Percentiles rank a stretch among this genome's conserved stretches.
phyloP scores from a whole-genome alignment of 345 rosid species.

The Camelina laxa region DNA sequence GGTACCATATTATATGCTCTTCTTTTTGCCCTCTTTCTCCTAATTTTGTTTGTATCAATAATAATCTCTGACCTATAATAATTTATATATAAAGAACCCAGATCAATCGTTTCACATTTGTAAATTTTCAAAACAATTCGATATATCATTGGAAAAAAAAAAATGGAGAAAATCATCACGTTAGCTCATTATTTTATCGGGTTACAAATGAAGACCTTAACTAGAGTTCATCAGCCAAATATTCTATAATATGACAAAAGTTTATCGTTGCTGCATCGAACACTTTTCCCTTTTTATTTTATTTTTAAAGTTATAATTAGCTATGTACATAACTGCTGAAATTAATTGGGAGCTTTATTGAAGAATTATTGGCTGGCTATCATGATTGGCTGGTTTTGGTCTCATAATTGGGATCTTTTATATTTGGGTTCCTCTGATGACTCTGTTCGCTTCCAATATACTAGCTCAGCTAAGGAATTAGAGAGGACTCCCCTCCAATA shows the following conservation, averaged over 20 bases:
- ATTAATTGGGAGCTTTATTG: neutral
- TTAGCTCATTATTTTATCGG: conserved; percentile 13
- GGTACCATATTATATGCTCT: neutral
- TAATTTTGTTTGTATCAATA: neutral
- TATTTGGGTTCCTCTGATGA: too few relatives aligned
- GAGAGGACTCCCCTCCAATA: too few relatives aligned
- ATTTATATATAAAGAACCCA: neutral
- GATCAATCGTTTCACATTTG: neutral
- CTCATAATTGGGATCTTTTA: too few relatives aligned
- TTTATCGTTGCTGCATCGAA: conserved; percentile 19
- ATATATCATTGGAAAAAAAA: too few relatives aligned
- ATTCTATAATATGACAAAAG: conserved; percentile 10
- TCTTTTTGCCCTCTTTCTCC: conserved; percentile 3
- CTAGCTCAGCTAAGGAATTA: too few relatives aligned
- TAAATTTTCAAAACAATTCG: neutral
- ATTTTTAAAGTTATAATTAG: too few relatives aligned
- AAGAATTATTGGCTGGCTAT: too few relatives aligned
- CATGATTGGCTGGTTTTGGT: too few relatives aligned
- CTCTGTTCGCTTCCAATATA: too few relatives aligned
- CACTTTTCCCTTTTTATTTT: neutral
- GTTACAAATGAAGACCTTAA: conserved; percentile 5
- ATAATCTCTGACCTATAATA: neutral
- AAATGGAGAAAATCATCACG: neutral
- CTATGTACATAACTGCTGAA: conserved; percentile 1
- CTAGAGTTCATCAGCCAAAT: conserved; percentile 30